Evolutionary conservation across 179 eudicot genomes (phyloP).

Genomic region (Camellia oleifera): DNA sequence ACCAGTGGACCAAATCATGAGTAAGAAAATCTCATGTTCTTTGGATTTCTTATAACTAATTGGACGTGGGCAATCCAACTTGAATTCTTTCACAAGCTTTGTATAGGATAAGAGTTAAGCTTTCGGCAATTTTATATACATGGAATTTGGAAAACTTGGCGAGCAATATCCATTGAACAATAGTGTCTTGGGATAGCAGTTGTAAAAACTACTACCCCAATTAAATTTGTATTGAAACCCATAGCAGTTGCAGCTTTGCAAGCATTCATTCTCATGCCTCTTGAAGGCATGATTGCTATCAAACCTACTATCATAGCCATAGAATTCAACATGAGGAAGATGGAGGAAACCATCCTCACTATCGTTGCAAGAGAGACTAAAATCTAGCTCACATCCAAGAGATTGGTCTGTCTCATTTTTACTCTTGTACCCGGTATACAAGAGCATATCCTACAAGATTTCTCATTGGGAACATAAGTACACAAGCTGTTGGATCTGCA

Average conservation of each 20-base stretch:
- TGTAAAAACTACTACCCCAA: background rate
- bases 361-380: background rate
- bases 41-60: conserved; percentile 15
- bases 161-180: conserved; percentile 27
- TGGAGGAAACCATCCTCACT: background rate
- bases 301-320: background rate
- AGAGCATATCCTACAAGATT: conserved; percentile 9
- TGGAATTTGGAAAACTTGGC: background rate
- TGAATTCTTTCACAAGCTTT: background rate
- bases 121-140: conserved; percentile 29
- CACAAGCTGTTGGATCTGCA: conserved; percentile 23
- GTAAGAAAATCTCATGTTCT: conserved; percentile 1
- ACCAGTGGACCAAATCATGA: conserved; percentile 17
- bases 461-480: background rate
- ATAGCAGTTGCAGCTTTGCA: background rate
- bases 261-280: background rate
- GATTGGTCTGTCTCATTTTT: conserved; percentile 11
- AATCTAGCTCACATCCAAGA: conserved; percentile 17
- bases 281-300: background rate
- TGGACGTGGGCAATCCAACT: conserved; percentile 13
- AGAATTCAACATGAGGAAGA: conserved; percentile 4
- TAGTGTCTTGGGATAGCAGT: conserved; percentile 22
- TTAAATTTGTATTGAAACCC: background rate
- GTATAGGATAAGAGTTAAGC: background rate
- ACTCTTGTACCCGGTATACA: conserved; percentile 19